These are phyloP conservation scores for Emergomyces pasteurianus DNA, from an alignment of 2,329 filamentous ascomycete genomes.

Conservation along the genomic window DNA sequence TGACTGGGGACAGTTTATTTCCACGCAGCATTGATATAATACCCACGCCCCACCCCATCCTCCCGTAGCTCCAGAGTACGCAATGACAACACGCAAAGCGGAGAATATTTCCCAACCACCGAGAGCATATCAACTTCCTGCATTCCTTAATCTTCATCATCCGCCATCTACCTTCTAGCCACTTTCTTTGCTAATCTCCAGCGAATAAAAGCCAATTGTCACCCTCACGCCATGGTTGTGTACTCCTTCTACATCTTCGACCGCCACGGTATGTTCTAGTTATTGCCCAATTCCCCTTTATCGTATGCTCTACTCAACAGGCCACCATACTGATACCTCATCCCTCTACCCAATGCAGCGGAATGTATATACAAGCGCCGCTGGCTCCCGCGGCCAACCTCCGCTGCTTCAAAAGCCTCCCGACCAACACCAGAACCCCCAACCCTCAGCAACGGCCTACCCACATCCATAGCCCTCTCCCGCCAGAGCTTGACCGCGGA, in stretches of 20 bases:
- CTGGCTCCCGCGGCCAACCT: slow-evolving; percentile 54
- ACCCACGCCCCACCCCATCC: not conserved
- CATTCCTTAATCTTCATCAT: not conserved
- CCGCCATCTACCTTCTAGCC: not conserved
- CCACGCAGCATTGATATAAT: not conserved
- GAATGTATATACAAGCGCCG: slow-evolving; percentile 93
- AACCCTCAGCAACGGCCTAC: slow-evolving; percentile 31
- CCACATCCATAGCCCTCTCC: slow-evolving; percentile 28
- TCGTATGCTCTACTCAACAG: not conserved
- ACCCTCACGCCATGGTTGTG: slow-evolving; percentile 58
- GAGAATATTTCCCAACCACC: not conserved
- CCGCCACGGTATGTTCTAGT: slow-evolving; percentile 67
- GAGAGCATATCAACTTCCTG: not conserved
- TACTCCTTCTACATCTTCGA: slow-evolving; percentile 99
- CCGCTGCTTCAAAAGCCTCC: slow-evolving; percentile 32
- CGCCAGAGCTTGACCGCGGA: slow-evolving; percentile 30
- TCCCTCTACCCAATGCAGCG: slow-evolving; percentile 41
- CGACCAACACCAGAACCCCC: slow-evolving; percentile 19
- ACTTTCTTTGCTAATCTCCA: not conserved
- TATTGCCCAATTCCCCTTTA: not conserved
- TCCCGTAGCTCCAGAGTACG: too few relatives aligned
- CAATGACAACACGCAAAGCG: not conserved
- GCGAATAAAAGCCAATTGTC: slow-evolving; percentile 3
- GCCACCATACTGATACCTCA: not conserved
- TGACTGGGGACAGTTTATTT: not conserved